Conservation (phyloP, 2,329 filamentous ascomycete species). For the Fusarium virguliforme region DNA sequence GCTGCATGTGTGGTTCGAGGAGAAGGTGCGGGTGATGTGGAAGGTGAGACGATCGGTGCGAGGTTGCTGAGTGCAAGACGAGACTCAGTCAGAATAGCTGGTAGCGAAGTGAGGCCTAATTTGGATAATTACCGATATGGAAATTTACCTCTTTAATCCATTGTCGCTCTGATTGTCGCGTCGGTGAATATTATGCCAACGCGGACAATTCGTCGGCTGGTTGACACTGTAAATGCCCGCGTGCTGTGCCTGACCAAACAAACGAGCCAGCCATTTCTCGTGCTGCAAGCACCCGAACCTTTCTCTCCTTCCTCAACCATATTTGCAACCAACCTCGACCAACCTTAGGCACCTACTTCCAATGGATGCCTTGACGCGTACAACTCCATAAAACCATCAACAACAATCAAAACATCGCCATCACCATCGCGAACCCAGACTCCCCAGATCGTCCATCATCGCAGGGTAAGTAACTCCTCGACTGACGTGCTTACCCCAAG, state of each 20-base stretch:
- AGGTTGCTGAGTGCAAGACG: not conserved
- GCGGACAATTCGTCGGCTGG: not conserved
- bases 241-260: conserved; percentile 5
- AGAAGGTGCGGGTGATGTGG: not conserved
- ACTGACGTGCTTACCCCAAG: conserved; percentile 12
- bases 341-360: not conserved
- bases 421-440: not conserved
- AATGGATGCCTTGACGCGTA: not conserved
- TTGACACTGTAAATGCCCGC: not conserved
- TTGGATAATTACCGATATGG: not conserved
- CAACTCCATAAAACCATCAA: not conserved
- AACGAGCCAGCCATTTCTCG: conserved; percentile 12
- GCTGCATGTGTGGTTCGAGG: conserved; percentile 9
- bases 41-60: conserved; percentile 10
- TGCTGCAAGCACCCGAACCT: not conserved
- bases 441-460: not conserved
- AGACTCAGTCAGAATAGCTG: not conserved
- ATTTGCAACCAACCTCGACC: not conserved
- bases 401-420: not conserved
- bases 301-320: not conserved
- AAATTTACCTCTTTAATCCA: not conserved
- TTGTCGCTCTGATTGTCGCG: not conserved
- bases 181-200: not conserved
- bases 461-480: conserved; percentile 8
- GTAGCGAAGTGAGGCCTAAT: not conserved